These are phyloP conservation scores for Penicillium goetzii DNA, from an alignment of 495 filamentous ascomycete species.

Conservation along the genomic window DNA sequence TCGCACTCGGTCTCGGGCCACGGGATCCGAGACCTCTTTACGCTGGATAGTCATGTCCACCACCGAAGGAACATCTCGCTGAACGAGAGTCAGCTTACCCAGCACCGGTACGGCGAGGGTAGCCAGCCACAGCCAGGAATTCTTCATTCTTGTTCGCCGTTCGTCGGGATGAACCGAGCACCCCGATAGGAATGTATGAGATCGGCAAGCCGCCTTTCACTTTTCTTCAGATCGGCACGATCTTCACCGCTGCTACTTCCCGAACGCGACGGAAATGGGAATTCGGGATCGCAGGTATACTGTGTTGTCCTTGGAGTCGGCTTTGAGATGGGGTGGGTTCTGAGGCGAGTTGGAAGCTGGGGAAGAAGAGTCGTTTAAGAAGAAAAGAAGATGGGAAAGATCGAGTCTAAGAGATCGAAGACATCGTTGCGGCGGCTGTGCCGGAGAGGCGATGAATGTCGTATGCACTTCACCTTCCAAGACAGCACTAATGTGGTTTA, in stretches of 20 bases:
- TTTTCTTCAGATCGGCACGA: slow-evolving; percentile 1
- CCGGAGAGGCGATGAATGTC: slow-evolving; percentile 9
- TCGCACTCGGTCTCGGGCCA: slow-evolving; percentile 38
- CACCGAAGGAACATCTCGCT: slow-evolving; percentile 42
- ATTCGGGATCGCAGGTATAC: neutral
- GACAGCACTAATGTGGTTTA: neutral
- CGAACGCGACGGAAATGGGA: slow-evolving; percentile 2
- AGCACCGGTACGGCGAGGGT: slow-evolving; percentile 26
- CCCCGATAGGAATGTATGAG: slow-evolving; percentile 7
- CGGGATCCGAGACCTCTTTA: slow-evolving; percentile 39
- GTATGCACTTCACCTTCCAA: slow-evolving; percentile 10
- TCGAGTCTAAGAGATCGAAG: neutral
- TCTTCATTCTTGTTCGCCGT: slow-evolving; percentile 25
- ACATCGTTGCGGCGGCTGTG: slow-evolving; percentile 15
- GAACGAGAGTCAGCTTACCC: slow-evolving; percentile 32
- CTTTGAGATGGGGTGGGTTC: neutral
- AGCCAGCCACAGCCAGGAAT: slow-evolving; percentile 25
- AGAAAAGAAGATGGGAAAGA: neutral
- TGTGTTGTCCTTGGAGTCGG: neutral
- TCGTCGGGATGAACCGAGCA: neutral
- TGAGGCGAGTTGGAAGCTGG: neutral
- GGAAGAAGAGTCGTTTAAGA: neutral
- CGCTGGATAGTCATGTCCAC: slow-evolving; percentile 46
- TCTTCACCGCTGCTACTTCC: neutral
- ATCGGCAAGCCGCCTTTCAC: slow-evolving; percentile 12